Percentiles rank a stretch among this genome's conserved stretches.
Evolutionary conservation across 306 rosid genomes (phyloP).

Genomic region (Luffa acutangula): DNA sequence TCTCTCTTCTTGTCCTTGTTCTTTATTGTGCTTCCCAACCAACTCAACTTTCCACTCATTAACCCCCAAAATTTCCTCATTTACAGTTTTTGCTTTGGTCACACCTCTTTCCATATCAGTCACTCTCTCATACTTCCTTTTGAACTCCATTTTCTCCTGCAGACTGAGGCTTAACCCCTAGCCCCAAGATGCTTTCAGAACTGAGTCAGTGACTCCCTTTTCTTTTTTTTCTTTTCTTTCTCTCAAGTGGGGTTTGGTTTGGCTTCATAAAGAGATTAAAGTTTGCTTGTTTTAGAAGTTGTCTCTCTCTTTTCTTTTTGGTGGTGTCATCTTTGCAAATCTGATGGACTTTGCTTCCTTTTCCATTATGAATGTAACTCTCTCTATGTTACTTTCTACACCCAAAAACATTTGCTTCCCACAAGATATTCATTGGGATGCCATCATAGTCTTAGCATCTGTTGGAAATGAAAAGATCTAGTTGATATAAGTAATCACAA

Average conservation of each 20-base stretch:
- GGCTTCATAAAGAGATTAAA: neutral
- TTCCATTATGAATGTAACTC: neutral
- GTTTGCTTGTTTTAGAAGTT: slow-evolving; percentile 9
- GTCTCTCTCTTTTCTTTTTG: neutral
- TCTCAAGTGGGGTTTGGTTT: neutral
- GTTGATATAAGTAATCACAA: neutral
- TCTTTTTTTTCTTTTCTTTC: neutral
- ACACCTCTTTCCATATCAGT: slow-evolving; percentile 33
- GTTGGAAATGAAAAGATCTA: neutral
- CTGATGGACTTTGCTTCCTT: neutral
- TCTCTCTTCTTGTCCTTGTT: neutral
- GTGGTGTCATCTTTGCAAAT: slow-evolving; percentile 1
- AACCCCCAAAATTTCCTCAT: slow-evolving; percentile 30
- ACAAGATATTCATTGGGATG: neutral
- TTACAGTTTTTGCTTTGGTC: slow-evolving; percentile 17
- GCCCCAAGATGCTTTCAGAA: slow-evolving; percentile 4
- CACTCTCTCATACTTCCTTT: slow-evolving; percentile 18
- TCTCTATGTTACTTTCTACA: neutral
- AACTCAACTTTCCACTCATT: slow-evolving; percentile 36
- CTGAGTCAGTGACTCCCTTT: neutral
- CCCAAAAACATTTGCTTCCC: neutral
- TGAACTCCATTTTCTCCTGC: neutral
- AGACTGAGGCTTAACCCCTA: neutral
- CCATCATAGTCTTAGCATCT: neutral
- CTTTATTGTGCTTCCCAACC: slow-evolving; percentile 37